A percentile compares a stretch with the other conserved stretches of the same genome.
Conservation (phyloP, 139 green algal species). For the Spirogloea muscicola region DNA sequence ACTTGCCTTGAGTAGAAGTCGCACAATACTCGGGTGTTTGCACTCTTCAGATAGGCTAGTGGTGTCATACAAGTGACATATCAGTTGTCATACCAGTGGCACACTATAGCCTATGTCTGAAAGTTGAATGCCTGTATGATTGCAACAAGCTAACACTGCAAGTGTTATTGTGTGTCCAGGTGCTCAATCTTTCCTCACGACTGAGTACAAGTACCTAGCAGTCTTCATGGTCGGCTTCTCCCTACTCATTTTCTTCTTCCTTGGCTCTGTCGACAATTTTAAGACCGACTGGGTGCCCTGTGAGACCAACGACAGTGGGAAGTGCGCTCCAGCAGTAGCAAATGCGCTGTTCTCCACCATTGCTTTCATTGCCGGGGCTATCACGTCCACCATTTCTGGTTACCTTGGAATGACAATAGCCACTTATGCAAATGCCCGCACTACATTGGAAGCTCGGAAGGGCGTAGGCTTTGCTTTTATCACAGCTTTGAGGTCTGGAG, state of each 20-base stretch:
- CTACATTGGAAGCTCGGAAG: constrained; percentile 88
- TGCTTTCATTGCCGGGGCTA: constrained; percentile 83
- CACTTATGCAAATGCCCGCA: constrained; percentile 91
- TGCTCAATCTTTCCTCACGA: constrained; percentile 79
- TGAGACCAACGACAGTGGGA: constrained; percentile 32
- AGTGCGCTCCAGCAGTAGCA: constrained; percentile 15
- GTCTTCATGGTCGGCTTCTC: constrained; percentile 70
- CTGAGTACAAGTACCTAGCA: constrained; percentile 80
- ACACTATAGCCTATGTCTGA: too few species aligned
- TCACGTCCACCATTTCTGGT: constrained; percentile 85
- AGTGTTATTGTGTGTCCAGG: constrained; percentile 32
- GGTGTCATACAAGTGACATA: too few species aligned
- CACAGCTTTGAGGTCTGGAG: constrained; percentile 90
- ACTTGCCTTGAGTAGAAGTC: too few species aligned
- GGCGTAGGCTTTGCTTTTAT: constrained; percentile 92
- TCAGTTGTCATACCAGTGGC: too few species aligned
- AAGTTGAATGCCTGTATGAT: too few species aligned
- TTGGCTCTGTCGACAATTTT: constrained; percentile 49
- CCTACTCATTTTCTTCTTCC: constrained; percentile 85
- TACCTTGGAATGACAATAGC: constrained; percentile 96
- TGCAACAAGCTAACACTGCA: too few species aligned
- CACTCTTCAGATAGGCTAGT: too few species aligned
- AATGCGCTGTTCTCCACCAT: constrained; percentile 72
- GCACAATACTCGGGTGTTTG: too few species aligned
- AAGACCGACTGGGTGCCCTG: constrained; percentile 14